These are phyloP conservation scores for Chrysosphaeria jannelii DNA, from an alignment of 2,329 filamentous ascomycete species.

Conservation along the genomic window DNA sequence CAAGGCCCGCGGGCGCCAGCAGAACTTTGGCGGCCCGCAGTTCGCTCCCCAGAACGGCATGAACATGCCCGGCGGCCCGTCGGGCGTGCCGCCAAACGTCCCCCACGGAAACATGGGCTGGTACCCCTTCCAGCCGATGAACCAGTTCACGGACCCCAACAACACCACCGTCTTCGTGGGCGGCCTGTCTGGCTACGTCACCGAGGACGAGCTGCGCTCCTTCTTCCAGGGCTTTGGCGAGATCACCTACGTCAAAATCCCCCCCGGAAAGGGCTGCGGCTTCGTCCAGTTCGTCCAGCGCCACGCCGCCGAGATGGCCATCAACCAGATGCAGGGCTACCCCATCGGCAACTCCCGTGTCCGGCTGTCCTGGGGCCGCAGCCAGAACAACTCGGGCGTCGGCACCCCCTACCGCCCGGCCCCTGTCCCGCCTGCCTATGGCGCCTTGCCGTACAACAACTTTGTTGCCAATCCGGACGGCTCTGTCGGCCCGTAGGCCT, in stretches of 20 bases:
- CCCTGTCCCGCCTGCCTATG: constrained; percentile 29
- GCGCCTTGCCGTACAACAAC: constrained; percentile 6
- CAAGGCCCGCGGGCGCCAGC: constrained; percentile 40
- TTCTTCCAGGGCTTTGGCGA: constrained; percentile 99
- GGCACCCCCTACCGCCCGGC: constrained; percentile 92
- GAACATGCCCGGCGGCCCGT: constrained; percentile 5
- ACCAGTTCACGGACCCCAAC: constrained; percentile 98
- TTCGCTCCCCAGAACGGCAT: constrained; percentile 11
- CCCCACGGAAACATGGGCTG: too few relatives aligned
- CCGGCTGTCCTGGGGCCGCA: constrained; percentile 87
- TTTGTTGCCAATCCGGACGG: too few relatives aligned
- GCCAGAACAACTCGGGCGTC: constrained; percentile 96
- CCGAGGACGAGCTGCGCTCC: constrained; percentile 94
- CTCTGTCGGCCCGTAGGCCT: constrained; percentile 15
- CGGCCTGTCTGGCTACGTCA: constrained; percentile 88
- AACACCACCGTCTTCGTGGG: constrained; percentile 98
- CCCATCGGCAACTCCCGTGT: constrained; percentile 97
- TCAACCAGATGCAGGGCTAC: constrained; percentile 99
- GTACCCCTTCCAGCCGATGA: constrained; percentile 36
- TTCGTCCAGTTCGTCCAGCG: constrained; percentile 98
- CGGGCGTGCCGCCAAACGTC: too few relatives aligned
- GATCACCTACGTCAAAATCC: constrained; percentile 99
- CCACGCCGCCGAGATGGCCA: constrained; percentile 97
- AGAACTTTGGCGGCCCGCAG: constrained; percentile 10
- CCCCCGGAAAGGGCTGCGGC: constrained; percentile 91